Base-by-base conservation (phyloP, 2,329 filamentous ascomycete genomes). In the Pseudonectria buxi region DNA sequence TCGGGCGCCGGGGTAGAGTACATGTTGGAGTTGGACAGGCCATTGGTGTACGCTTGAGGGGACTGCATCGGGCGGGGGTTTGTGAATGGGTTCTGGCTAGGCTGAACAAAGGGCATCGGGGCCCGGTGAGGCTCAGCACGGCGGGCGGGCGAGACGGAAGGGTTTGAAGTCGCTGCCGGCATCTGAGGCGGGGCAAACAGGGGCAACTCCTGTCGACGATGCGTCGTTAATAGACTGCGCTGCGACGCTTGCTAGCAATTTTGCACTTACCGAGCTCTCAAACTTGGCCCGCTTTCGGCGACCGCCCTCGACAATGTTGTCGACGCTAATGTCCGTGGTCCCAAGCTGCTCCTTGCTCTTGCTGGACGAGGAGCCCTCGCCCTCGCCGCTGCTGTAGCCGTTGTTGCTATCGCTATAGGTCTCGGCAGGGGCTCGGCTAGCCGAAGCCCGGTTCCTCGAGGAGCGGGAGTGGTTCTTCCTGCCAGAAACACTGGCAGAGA, bases 281-380 rank as follows among this genome's bases (percentile, higher is more conserved):
- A 83, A 83, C 64, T 95, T 95, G 53, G 90, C 86, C 56, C 88
- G 80, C 71, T 96, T 95, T 58, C 92, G 82, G 62, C 92, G 83
- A 49, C 90, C 89, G 56, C 94, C 92, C 64, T 96, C 90, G 43
- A 98, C 85, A 62, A 98, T 96, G 59, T 98, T 98, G 51, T 95
- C 89, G 50, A 95, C 78, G 59, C 90, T 96, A 56, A 98, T 98
- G 51, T 98, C 92, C 12, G 92, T 94, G 58, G 87, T 95, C 32
- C 86, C 88, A 53, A 95, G 78, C 46, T 87, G 83, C 54, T 95
- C 89, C 61, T 86, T 88, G 51, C 74, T 77, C 59, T 84, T 84
- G 53, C 84, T 81, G 34, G 61, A 65, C 47, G 83, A 73, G 36
- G 86, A 89, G 47, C 78, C 83, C 18, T 81, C 86, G 42, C 81